Base-by-base conservation (phyloP, 306 rosid species). In the Trichosanthes truncata region DNA sequence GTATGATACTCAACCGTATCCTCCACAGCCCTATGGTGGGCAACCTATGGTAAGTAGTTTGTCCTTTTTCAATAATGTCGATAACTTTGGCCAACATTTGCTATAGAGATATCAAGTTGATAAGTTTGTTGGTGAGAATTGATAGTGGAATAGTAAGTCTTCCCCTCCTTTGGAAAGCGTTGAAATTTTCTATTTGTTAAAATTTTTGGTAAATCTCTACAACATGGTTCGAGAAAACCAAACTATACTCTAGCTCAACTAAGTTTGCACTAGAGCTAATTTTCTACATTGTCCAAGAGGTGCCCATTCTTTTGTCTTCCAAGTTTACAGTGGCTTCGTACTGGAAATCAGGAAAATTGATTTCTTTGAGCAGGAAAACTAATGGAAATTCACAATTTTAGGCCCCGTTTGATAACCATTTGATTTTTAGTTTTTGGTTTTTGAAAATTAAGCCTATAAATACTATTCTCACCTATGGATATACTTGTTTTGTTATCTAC, bases 1-100 rank as follows among this genome's bases (percentile, higher is more conserved):
- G 17, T 91, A 88, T 86, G 96, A 94, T 31, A 79, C 92, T 53
- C 98, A 91, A 72, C 84, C 90, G 25, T 92, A 88, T 87, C 89
- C 97, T 77, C 90, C 93, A 65, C 97, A 90, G 49, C 90, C 91
- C 79, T 92, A 92, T 81, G 93, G 93, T 82, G 91, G 92, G 77
- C 96, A 94, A 78, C 98, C 97, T 71, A 92, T 91, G 96, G 98
- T 94, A 81, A 78, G 72, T 71, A 21, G 17, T 68, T 38, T 67
- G 29, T n/a, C 18, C 8, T 23, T 20, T 20, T 36, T 67, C 31
- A 67, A 38, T 67, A 20, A 4, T 38, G 17, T 67, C 1, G 8
- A 67, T 67, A 38, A 65, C 23, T 67, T 67, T 67, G 8, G 4
- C 25, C 51, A 40, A 20, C 51, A 1, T 67, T 67, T 9, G 40